phyloP scores from a whole-genome alignment of 805 yeast species.

The Pichia kluyveri region DNA sequence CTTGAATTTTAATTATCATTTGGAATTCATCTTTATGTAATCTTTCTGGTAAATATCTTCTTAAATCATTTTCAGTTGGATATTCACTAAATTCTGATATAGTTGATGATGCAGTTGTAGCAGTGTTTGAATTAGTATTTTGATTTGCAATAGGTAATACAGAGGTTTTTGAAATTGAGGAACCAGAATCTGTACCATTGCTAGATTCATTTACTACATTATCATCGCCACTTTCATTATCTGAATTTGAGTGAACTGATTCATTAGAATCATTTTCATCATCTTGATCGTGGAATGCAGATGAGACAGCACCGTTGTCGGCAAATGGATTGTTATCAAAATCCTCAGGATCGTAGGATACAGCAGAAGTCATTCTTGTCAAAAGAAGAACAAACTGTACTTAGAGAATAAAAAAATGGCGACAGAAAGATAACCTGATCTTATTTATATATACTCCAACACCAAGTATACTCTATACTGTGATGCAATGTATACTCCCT shows the following conservation, averaged over 20 bases:
- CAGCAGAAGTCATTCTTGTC: constrained; percentile 26
- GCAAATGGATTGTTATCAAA: constrained; percentile 57
- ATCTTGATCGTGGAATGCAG: neutral
- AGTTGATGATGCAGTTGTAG: neutral
- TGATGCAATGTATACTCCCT: too few species aligned
- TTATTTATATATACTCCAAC: too few species aligned
- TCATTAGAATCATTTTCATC: neutral
- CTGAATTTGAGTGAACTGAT: neutral
- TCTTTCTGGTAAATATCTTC: constrained; percentile 43
- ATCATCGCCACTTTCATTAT: neutral
- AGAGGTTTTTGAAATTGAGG: neutral
- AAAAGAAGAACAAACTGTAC: too few species aligned
- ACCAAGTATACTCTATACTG: too few species aligned
- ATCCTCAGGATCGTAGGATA: constrained; percentile 39
- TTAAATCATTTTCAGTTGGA: constrained; percentile 34
- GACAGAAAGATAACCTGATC: too few species aligned
- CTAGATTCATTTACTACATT: neutral
- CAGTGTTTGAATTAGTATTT: constrained; percentile 5
- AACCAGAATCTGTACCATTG: neutral
- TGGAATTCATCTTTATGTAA: constrained; percentile 30
- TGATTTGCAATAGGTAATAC: neutral
- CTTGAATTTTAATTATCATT: constrained; percentile 49
- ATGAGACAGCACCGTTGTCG: constrained; percentile 27
- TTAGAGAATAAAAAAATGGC: too few species aligned
- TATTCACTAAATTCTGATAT: constrained; percentile 15